Base-by-base conservation (phyloP, 176 grass and related monocot genomes). In the Pontederia paniculata region DNA sequence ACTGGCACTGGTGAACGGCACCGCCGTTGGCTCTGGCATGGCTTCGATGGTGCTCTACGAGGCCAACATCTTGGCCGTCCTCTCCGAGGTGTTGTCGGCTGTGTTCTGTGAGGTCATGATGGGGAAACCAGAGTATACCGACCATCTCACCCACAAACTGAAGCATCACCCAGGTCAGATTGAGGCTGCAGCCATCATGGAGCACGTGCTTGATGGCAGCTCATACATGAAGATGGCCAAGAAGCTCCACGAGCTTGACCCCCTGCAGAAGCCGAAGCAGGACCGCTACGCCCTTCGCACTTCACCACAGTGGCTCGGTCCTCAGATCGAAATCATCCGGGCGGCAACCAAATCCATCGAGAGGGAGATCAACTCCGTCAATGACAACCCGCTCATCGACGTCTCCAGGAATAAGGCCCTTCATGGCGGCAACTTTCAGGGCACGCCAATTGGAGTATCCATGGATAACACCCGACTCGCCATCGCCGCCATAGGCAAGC, bases 361-460 rank as follows among this genome's bases (percentile, higher is more conserved):
- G 62, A 15, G 62, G 47, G 62, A 65, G 62, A 65, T 65, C 62
- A 65, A 65, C 23, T 65, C 62, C 3, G 62, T 65, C 9, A 65
- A 65, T 47, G 62, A 65, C 47, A 65, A 65, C 23, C 62, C 62
- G 10, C 62, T 65, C 46, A 65, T 65, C 48, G 62, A 65, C 23
- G 62, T 65, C 14, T 49, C 62, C 4, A 46, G 62, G 62, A 65
- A 23, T 45, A 65, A 65, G 22, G 62, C 62, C 8, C 62, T 65
- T 15, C 62, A 65, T 14, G 62, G 62, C 15, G 62, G 62, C 15
- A 65, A 65, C 62, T 65, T 65, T 45, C 62, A 65, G 62, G 62
- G 62, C 14, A 65, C 62, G 14, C 62, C 62, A 45, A 50, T 65
- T 14, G 62, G 62, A 45, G 62, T 65, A 1, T 65, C 62, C 62